Conservation (phyloP, 140 eudicot species). For the Senecio squalidus region DNA sequence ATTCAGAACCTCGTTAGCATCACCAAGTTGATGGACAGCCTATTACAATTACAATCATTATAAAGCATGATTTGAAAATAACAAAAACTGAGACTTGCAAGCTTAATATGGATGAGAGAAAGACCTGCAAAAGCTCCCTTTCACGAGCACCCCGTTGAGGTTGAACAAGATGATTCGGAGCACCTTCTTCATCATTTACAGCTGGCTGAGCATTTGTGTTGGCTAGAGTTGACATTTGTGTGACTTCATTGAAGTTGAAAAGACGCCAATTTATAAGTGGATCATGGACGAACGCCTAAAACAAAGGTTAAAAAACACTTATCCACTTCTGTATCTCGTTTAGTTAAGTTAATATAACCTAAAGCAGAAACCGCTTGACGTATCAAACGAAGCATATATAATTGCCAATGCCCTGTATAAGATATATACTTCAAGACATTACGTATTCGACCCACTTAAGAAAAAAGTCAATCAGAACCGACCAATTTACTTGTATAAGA, state of each 20-base stretch:
- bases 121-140: slow-evolving; percentile 90
- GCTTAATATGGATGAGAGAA: not conserved
- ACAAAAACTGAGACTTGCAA: no score
- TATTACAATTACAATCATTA: no score
- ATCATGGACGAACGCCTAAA: slow-evolving; percentile 96
- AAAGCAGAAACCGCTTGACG: no score
- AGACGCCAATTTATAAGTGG: slow-evolving; percentile 99
- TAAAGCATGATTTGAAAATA: no score
- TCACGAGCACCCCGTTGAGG: slow-evolving; percentile 96
- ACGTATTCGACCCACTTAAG: not conserved
- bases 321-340: not conserved
- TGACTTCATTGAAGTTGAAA: slow-evolving; percentile 89
- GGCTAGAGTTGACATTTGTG: slow-evolving; percentile 74
- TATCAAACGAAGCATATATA: not conserved
- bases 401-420: not conserved
- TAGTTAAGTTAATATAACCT: not conserved
- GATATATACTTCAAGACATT: not conserved
- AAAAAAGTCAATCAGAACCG: no score
- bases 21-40: no score
- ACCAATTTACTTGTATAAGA: not conserved
- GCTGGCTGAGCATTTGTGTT: slow-evolving; percentile 49
- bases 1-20: no score
- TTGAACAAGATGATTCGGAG: slow-evolving; percentile 51
- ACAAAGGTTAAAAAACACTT: not conserved
- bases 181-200: slow-evolving; percentile 61